Evolutionary conservation across 108 stramenopile species (phyloP).

Genomic region (Skeletonema grethae): DNA sequence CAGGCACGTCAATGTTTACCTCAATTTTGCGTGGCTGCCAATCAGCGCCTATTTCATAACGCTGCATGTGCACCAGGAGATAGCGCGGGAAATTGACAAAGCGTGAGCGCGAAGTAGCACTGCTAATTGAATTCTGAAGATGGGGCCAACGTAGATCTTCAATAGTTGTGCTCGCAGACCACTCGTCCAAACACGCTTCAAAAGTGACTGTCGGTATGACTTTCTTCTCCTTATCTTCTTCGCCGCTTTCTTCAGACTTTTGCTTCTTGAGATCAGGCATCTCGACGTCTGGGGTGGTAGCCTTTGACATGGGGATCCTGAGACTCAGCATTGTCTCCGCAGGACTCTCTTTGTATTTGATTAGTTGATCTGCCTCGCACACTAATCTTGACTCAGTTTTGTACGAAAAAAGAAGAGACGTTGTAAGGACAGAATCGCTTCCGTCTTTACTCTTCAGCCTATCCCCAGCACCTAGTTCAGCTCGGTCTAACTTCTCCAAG

Average conservation of each 20-base stretch:
- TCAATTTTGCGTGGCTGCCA: slow-evolving; percentile 96
- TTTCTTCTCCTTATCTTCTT: slow-evolving; percentile 67
- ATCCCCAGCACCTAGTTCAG: slow-evolving; percentile 60
- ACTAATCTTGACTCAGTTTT: slow-evolving; percentile 72
- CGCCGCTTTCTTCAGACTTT: slow-evolving; percentile 53
- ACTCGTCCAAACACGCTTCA: slow-evolving; percentile 83
- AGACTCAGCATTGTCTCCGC: slow-evolving; percentile 78
- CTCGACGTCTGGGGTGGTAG: slow-evolving; percentile 49
- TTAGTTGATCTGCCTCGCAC: slow-evolving; percentile 69
- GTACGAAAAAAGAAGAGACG: slow-evolving; percentile 85
- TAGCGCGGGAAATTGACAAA: slow-evolving; percentile 94
- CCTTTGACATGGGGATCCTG: slow-evolving; percentile 89
- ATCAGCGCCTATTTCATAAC: slow-evolving; percentile 91
- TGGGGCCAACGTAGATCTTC: slow-evolving; percentile 86
- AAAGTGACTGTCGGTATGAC: slow-evolving; percentile 81
- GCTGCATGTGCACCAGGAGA: slow-evolving; percentile 90
- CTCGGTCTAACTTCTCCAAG: slow-evolving; percentile 82
- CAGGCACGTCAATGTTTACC: slow-evolving; percentile 93
- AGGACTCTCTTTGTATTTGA: slow-evolving; percentile 77
- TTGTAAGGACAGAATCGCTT: slow-evolving; percentile 24
- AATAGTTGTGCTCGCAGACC: slow-evolving; percentile 67
- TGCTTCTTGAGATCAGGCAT: slow-evolving; percentile 62
- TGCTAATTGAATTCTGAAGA: slow-evolving; percentile 61
- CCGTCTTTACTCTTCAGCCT: slow-evolving; percentile 35
- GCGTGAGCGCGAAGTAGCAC: slow-evolving; percentile 54